Conservation (phyloP, 1,284 basidiomycete species). For the Leccinum ponderosum region DNA sequence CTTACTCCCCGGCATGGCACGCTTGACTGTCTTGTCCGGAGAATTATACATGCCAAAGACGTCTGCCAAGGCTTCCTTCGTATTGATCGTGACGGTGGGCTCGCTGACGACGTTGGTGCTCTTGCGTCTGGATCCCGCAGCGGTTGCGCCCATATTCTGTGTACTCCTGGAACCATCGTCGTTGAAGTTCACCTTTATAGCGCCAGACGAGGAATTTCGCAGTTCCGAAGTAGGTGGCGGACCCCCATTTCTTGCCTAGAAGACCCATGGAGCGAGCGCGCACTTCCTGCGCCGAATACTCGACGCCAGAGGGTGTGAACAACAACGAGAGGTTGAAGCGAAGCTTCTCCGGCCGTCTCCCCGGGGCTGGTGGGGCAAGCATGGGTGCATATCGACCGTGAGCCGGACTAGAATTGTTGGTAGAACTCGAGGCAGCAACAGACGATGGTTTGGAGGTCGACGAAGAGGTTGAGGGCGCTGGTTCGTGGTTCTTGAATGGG, state of each 20-base stretch:
- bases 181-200: conserved; percentile 49
- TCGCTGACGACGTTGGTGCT: conserved; percentile 38
- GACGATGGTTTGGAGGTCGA: conserved; percentile 28
- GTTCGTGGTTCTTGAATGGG: conserved; percentile 54
- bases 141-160: conserved; percentile 37
- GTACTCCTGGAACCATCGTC: conserved; percentile 51
- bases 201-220: conserved; percentile 29
- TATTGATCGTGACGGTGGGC: conserved; percentile 80
- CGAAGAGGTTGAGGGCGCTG: conserved; percentile 31
- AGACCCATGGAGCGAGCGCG: conserved; percentile 77
- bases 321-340: conserved; percentile 66
- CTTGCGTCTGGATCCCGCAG: conserved; percentile 38
- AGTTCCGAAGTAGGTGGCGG: conserved; percentile 55
- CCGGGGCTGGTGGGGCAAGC: conserved; percentile 63
- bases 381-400: conserved; percentile 63
- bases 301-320: conserved; percentile 64
- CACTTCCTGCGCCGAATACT: conserved; percentile 75
- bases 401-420: conserved; percentile 10
- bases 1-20: conserved; percentile 58
- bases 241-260: conserved; percentile 79
- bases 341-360: conserved; percentile 69
- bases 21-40: conserved; percentile 63
- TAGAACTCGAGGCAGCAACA: conserved; percentile 16
- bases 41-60: conserved; percentile 94
- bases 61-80: conserved; percentile 89